Percentiles rank a stretch among this genome's conserved stretches.
Evolutionary conservation across 148 eudicot genomes (phyloP).

Genomic region (Simmondsia chinensis): DNA sequence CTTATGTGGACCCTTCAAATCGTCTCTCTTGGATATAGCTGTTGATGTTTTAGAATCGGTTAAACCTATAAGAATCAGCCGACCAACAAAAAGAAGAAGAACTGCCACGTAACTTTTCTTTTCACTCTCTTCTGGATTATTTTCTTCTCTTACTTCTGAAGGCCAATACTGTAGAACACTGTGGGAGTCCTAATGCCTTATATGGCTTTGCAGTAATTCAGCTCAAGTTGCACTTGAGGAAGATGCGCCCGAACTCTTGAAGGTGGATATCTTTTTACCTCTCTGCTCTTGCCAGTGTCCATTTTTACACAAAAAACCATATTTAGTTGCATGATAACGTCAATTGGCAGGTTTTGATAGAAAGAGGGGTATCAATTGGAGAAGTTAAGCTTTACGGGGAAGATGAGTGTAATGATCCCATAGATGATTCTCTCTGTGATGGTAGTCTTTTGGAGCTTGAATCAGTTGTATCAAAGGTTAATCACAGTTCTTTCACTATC

Average conservation of each 20-base stretch:
- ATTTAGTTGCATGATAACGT: neutral
- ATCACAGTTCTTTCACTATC: neutral
- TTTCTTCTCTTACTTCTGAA: neutral
- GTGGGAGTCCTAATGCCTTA: conserved; percentile 11
- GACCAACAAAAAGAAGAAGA: conserved; percentile 61
- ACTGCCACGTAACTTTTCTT: conserved; percentile 74
- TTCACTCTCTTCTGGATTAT: neutral
- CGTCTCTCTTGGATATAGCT: conserved; percentile 19
- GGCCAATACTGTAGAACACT: too few species aligned
- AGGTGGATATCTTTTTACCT: too few species aligned
- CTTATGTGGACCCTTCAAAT: too few species aligned
- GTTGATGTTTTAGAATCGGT: conserved; percentile 30
- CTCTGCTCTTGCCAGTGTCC: too few species aligned
- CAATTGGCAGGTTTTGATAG: conserved; percentile 55
- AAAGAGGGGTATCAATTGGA: conserved; percentile 57
- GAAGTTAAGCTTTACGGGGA: conserved; percentile 92
- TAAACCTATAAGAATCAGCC: conserved; percentile 33
- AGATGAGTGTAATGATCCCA: conserved; percentile 40
- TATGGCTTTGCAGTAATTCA: conserved; percentile 50
- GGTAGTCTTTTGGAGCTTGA: conserved; percentile 80
- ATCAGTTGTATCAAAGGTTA: conserved; percentile 71
- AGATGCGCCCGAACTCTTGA: conserved; percentile 90
- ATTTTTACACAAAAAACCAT: neutral
- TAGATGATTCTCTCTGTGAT: conserved; percentile 46
- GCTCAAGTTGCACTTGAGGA: conserved; percentile 90